A percentile compares a stretch with the other conserved stretches of the same genome.
These are phyloP conservation scores for Viridothelium virens DNA, from an alignment of 495 filamentous ascomycete genomes.

Conservation along the genomic window DNA sequence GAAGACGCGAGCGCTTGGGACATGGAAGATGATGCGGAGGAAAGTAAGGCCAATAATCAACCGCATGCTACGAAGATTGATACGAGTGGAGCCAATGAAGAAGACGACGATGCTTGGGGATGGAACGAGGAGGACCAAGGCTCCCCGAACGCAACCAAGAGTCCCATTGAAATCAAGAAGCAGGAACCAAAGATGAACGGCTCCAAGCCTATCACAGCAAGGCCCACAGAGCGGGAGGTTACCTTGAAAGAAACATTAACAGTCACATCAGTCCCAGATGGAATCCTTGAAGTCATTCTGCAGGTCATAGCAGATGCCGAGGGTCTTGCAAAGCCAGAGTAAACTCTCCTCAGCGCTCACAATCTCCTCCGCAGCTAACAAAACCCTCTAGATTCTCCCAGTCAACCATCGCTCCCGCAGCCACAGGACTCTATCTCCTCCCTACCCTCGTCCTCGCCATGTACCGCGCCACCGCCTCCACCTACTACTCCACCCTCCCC, in stretches of 20 bases:
- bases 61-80: slow-evolving; percentile 25
- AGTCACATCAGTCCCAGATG: slow-evolving; percentile 74
- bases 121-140: slow-evolving; percentile 53
- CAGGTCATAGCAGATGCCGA: slow-evolving; percentile 64
- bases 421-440: slow-evolving; percentile 65
- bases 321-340: slow-evolving; percentile 49
- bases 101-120: slow-evolving; percentile 55
- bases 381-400: slow-evolving; percentile 33
- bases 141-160: not conserved
- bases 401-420: slow-evolving; percentile 61
- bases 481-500: slow-evolving; percentile 55
- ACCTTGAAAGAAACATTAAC: slow-evolving; percentile 81
- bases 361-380: not conserved
- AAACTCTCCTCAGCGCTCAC: slow-evolving; percentile 26
- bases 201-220: slow-evolving; percentile 13
- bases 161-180: slow-evolving; percentile 18
- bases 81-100: slow-evolving; percentile 37
- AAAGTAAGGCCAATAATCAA: not conserved
- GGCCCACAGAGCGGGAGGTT: slow-evolving; percentile 48
- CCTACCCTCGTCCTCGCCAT: slow-evolving; percentile 80
- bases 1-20: slow-evolving; percentile 61
- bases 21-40: slow-evolving; percentile 46
- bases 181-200: slow-evolving; percentile 18
- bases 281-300: slow-evolving; percentile 61
- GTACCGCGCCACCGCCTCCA: slow-evolving; percentile 79